phyloP scores from a whole-genome alignment of 768 basidiomycete genomes.

The Lanmaoa pseudosensibilis region DNA sequence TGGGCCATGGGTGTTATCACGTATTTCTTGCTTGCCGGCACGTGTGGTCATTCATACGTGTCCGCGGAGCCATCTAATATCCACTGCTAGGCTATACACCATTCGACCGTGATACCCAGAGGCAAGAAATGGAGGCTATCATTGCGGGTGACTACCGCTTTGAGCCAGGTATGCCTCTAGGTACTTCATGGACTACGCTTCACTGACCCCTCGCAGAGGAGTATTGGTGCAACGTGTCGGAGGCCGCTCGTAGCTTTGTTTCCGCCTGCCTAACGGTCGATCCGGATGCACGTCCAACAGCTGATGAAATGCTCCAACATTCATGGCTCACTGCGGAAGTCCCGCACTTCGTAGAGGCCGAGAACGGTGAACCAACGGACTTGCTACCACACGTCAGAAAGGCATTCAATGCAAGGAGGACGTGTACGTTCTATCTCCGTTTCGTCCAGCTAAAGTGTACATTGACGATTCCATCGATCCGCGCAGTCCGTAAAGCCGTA shows the following conservation, averaged over 20 bases:
- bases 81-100: slow-evolving; percentile 77
- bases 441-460: neutral
- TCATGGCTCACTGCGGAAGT: slow-evolving; percentile 59
- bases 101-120: slow-evolving; percentile 88
- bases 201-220: slow-evolving; percentile 45
- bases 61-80: neutral
- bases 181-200: neutral
- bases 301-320: slow-evolving; percentile 70
- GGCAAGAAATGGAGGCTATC: slow-evolving; percentile 94
- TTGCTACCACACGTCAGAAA: slow-evolving; percentile 88
- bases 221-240: slow-evolving; percentile 85
- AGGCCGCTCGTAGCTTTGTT: slow-evolving; percentile 84
- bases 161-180: slow-evolving; percentile 50
- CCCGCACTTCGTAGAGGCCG: slow-evolving; percentile 67
- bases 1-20: slow-evolving; percentile 99
- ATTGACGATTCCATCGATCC: slow-evolving; percentile 3
- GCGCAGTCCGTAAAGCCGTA: slow-evolving; percentile 82
- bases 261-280: slow-evolving; percentile 81
- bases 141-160: slow-evolving; percentile 92
- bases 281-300: slow-evolving; percentile 76
- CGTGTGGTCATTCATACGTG: neutral
- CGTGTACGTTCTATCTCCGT: slow-evolving; percentile 54
- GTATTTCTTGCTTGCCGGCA: slow-evolving; percentile 86
- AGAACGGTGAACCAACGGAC: slow-evolving; percentile 62
- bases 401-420: slow-evolving; percentile 83